Base-by-base conservation (phyloP, 169 alveolate genomes). In the Plasmodium gonderi region DNA sequence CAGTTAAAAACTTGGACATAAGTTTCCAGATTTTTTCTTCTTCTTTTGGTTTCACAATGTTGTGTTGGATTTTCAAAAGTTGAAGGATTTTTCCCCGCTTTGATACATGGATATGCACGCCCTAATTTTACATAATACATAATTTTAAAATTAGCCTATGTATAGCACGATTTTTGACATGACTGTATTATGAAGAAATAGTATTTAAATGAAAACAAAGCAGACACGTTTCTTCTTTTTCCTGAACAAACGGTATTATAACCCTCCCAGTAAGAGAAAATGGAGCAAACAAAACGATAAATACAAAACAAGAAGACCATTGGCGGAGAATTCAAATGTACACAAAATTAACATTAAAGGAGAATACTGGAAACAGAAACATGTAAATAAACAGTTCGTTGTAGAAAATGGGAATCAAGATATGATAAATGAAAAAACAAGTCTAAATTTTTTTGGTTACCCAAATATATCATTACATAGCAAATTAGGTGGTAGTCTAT, bases 201-300 rank as follows among this genome's bases (percentile, higher is more conserved):
- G 29, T 40, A 64, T 2, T 31, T 82, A 68, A 72, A 82, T 82
- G 91, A 82, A 67, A 65, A 47, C 60, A 67, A 69, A 68, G 36
- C 36, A 38, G 79, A 68, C 49, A 7, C n/a, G 29, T 8, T 82
- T 20, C 76, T 68, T 82, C 40, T 47, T 69, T 75, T 75, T 68
- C 29, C 38, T 76, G 65, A 76, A 51, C 51, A 49, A 92, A 67
- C 33, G 91, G 47, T 77, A 47, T 38, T 89, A 90, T 87, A 80
- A 79, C 77, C 91, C 91, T 20, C 82, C 92, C 33, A 44, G 64
- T 51, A 54, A 54, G 87, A 94, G 96, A 80, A 91, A 96, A 60
- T 96, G 98, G 98, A 91, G 97, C 75, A 95, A 96, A 91, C 98
- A 96, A 92, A 95, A 96, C 91, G 95, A 91, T 51, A 85, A 93